These are phyloP conservation scores for Solanum medicagineum DNA, from an alignment of 257 asterid genomes.

Conservation along the genomic window DNA sequence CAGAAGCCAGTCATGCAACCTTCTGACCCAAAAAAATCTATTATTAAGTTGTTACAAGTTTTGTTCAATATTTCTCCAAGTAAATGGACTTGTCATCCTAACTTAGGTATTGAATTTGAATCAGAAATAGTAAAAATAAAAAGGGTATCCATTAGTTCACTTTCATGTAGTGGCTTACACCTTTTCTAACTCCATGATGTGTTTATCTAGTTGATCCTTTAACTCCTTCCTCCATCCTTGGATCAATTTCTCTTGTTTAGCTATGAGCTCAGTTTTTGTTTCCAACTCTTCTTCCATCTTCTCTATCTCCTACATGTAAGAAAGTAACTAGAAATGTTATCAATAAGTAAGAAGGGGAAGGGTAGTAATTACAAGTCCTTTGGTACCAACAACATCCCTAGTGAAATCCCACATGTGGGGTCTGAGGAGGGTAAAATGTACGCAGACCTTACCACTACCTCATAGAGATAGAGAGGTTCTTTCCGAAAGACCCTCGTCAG, in stretches of 20 bases:
- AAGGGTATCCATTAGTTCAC: not conserved
- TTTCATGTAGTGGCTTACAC: slow-evolving; percentile 15
- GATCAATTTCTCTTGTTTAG: slow-evolving; percentile 47
- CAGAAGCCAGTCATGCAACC: no score
- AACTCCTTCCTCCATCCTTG: slow-evolving; percentile 62
- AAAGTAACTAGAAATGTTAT: not conserved
- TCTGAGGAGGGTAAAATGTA: no score
- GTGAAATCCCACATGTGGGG: no score
- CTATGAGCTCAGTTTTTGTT: slow-evolving; percentile 46
- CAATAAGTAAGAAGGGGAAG: not conserved
- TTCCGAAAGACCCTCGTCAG: no score
- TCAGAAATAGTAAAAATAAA: not conserved
- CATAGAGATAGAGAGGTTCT: no score
- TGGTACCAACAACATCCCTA: not conserved
- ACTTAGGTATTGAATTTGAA: not conserved
- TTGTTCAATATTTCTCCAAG: not conserved
- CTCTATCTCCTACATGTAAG: slow-evolving; percentile 45
- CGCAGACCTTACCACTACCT: no score
- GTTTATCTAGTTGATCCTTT: slow-evolving; percentile 65
- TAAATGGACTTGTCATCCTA: not conserved
- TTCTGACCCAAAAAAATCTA: no score
- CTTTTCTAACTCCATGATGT: slow-evolving; percentile 65
- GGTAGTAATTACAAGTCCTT: not conserved
- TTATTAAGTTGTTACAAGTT: no score
- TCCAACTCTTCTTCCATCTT: slow-evolving; percentile 80